Conservation (phyloP, 345 rosid genomes). For the Eutrema heterophyllum region DNA sequence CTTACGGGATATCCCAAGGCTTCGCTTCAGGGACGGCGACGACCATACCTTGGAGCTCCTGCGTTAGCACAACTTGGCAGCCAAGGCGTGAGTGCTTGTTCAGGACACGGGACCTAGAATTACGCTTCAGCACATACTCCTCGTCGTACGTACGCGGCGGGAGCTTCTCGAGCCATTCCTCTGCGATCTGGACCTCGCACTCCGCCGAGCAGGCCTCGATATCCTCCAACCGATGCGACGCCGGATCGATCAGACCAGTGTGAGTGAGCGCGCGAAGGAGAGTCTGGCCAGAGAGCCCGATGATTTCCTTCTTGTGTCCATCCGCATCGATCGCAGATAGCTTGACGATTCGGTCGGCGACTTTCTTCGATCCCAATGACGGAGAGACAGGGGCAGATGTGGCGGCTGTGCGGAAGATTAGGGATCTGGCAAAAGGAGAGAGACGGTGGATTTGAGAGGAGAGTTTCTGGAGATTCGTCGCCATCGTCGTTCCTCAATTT, state of each 20-base stretch:
- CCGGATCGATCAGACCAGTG: constrained; percentile 79
- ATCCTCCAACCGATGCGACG: constrained; percentile 86
- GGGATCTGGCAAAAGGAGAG: constrained; percentile 39
- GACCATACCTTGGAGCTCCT: constrained; percentile 91
- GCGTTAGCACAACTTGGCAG: constrained; percentile 81
- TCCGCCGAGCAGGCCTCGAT: constrained; percentile 99
- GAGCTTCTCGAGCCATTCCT: constrained; percentile 88
- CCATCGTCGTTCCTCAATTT: constrained; percentile 39
- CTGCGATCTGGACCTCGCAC: constrained; percentile 96
- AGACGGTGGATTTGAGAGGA: constrained; percentile 59
- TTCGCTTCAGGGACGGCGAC: constrained; percentile 95
- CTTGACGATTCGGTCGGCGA: constrained; percentile 85
- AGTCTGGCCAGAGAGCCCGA: constrained; percentile 86
- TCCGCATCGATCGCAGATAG: constrained; percentile 77
- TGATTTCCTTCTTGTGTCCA: constrained; percentile 64
- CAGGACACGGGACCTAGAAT: constrained; percentile 78
- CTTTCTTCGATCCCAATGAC: constrained; percentile 56
- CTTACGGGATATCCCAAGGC: constrained; percentile 95
- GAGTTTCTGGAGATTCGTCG: constrained; percentile 48
- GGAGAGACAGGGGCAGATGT: constrained; percentile 31
- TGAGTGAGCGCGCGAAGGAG: constrained; percentile 76
- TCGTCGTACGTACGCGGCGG: constrained; percentile 90
- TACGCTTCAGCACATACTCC: constrained; percentile 79
- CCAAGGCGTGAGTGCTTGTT: constrained; percentile 89
- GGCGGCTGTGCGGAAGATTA: constrained; percentile 40